Evolutionary conservation across 768 basidiomycete species (phyloP), one percentile per base, ranked within the genome.

Genomic region (Cyclocybe cylindracea): DNA sequence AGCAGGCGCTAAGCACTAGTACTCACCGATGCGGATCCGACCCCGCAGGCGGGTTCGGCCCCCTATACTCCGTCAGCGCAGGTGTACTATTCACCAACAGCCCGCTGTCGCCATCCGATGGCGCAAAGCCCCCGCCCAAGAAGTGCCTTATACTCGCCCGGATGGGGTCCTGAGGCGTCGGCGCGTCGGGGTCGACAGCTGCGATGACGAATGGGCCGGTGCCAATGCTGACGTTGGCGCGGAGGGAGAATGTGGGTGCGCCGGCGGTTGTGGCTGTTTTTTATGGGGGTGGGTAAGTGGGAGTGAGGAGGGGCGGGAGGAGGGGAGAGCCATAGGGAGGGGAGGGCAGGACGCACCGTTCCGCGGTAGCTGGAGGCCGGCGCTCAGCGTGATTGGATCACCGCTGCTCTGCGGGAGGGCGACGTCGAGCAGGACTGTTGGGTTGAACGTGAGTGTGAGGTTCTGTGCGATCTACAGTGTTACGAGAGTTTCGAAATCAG

Each of bases 111-210:
- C 46, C 11, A 2, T 38, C 14, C 13, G 51, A 49, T 1, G 46
- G 34, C 33, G 46, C 57, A 51, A 77, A 79, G 57, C 76, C 70
- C 0, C 74, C 74, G 1, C 74, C 75, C 2, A 80, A 61, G 66
- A 78, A 78, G 58, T 82, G 79, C 2, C 78, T 70, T 39, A 80
- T 74, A 55, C 80, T 76, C 1, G 76, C 67, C 3, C 34, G 46
- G 5, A 66, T 75, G 10, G 75, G 72, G 13, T 56, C 62, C 55
- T 78, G 74, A 1, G 80, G 79, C n/a, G 78, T 78, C 7, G 78
- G 78, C 8, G 74, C 78, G 54, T 82, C 80, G 4, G 75, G 80
- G 53, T 80, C 79, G 3, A 80, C 74, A 8, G 69, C 57, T 0
- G 74, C 73, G 9, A 82, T 58, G 11, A 82, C 76, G 58, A 77